These are phyloP conservation scores for Fusarium euwallaceae DNA, from an alignment of 2,329 filamentous ascomycete genomes.

Conservation along the genomic window DNA sequence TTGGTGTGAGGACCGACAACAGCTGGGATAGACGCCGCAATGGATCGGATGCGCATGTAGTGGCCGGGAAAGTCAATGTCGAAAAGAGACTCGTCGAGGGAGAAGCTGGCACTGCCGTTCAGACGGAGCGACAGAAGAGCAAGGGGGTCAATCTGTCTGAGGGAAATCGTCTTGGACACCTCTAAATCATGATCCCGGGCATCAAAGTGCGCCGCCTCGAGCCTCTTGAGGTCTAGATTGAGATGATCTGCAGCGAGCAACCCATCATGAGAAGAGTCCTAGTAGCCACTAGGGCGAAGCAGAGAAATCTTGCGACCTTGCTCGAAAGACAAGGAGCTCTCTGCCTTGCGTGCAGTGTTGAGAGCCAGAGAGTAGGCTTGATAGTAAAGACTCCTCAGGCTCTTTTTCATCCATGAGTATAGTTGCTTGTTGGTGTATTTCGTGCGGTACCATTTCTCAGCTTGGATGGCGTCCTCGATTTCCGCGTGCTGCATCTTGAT, in stretches of 20 bases:
- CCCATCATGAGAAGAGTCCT: not conserved
- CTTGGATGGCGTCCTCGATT: not conserved
- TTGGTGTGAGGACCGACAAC: conserved; percentile 46
- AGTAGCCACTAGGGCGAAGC: not conserved
- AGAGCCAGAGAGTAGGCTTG: not conserved
- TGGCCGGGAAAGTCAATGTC: conserved; percentile 58
- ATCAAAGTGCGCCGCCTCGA: conserved; percentile 10
- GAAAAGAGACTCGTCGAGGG: conserved; percentile 49
- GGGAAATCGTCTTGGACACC: conserved; percentile 14
- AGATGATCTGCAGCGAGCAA: not conserved
- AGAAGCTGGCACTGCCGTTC: not conserved
- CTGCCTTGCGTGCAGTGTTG: not conserved
- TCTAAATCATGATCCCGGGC: conserved; percentile 14
- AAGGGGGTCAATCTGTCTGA: not conserved
- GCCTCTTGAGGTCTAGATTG: not conserved
- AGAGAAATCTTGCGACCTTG: not conserved
- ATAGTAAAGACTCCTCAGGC: not conserved
- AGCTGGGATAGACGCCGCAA: conserved; percentile 52
- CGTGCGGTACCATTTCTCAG: conserved; percentile 4
- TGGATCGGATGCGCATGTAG: conserved; percentile 52
- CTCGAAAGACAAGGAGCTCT: not conserved
- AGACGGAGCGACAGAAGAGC: conserved; percentile 1
- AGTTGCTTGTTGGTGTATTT: conserved; percentile 16
- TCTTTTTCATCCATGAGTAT: not conserved
- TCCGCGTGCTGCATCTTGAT: not conserved